A percentile compares a stretch with the other conserved stretches of the same genome.
Conservation (phyloP, 345 rosid species). For the Populus davidiana region DNA sequence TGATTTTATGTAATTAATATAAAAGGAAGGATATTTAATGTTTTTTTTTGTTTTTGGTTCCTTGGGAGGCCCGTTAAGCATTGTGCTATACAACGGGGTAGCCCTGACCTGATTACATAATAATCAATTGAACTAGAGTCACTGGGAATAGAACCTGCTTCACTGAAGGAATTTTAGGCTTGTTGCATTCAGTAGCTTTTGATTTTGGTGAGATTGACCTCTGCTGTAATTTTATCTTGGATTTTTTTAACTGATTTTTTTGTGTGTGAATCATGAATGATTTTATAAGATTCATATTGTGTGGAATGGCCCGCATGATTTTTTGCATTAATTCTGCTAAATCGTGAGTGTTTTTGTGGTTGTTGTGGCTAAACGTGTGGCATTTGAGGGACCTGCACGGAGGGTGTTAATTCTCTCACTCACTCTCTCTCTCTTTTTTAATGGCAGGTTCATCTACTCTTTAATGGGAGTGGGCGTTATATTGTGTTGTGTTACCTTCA, state of each 20-base stretch:
- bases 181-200: background rate
- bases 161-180: background rate
- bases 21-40: background rate
- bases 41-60: background rate
- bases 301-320: background rate
- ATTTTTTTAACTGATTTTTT: background rate
- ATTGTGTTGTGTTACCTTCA: slow-evolving; percentile 59
- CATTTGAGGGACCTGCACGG: background rate
- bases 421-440: slow-evolving; percentile 23
- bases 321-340: too few relatives aligned
- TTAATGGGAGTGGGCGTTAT: slow-evolving; percentile 84
- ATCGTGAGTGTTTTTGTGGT: background rate
- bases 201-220: background rate
- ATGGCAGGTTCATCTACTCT: slow-evolving; percentile 89
- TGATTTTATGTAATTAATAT: background rate
- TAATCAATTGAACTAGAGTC: too few relatives aligned
- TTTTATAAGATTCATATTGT: background rate
- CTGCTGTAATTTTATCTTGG: background rate
- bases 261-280: background rate
- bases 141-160: too few relatives aligned
- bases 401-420: slow-evolving; percentile 10
- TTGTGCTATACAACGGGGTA: too few relatives aligned
- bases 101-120: too few relatives aligned
- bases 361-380: slow-evolving; percentile 6
- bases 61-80: too few relatives aligned